A percentile compares a stretch with the other conserved stretches of the same genome.
Evolutionary conservation across 768 basidiomycete genomes (phyloP).

Genomic region (Clavulina sp.): DNA sequence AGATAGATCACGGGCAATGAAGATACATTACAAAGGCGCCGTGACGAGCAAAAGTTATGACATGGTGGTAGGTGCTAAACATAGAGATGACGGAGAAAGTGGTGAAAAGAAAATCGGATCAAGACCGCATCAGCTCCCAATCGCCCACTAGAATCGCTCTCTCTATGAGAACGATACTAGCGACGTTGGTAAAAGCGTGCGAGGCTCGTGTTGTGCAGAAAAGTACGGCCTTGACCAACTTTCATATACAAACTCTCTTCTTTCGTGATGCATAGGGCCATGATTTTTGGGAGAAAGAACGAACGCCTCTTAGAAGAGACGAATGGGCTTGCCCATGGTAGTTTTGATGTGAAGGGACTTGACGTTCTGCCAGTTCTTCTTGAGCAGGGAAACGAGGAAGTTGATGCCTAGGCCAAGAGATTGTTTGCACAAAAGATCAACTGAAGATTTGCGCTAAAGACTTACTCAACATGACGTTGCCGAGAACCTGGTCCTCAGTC

Average conservation of each 20-base stretch:
- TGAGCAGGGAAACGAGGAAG: constrained; percentile 96
- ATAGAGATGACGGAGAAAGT: too few species aligned
- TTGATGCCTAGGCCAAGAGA: constrained; percentile 60
- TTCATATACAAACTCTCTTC: constrained; percentile 11
- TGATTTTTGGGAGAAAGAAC: constrained; percentile 3
- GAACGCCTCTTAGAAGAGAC: constrained; percentile 51
- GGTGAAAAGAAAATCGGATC: too few species aligned
- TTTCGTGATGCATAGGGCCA: constrained; percentile 11
- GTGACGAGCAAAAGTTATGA: too few species aligned
- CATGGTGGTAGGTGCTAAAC: too few species aligned
- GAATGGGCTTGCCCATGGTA: constrained; percentile 97
- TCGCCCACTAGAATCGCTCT: constrained; percentile 46
- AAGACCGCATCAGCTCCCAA: constrained; percentile 75
- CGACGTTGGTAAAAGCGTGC: constrained; percentile 97
- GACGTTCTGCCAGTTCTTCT: constrained; percentile 99
- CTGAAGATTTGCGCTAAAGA: constrained; percentile 5
- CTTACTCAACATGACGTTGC: constrained; percentile 92
- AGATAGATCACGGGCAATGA: too few species aligned
- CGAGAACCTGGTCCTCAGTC: constrained; percentile 92
- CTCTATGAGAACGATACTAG: too few species aligned
- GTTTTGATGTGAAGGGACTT: constrained; percentile 97
- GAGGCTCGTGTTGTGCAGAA: constrained; percentile 89
- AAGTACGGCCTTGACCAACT: constrained; percentile 15
- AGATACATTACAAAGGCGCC: too few species aligned
- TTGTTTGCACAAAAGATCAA: background rate